Evolutionary conservation across 2,329 filamentous ascomycete species (phyloP), one percentile per base, ranked within the genome.

Genomic region (Ophiostoma ips): DNA sequence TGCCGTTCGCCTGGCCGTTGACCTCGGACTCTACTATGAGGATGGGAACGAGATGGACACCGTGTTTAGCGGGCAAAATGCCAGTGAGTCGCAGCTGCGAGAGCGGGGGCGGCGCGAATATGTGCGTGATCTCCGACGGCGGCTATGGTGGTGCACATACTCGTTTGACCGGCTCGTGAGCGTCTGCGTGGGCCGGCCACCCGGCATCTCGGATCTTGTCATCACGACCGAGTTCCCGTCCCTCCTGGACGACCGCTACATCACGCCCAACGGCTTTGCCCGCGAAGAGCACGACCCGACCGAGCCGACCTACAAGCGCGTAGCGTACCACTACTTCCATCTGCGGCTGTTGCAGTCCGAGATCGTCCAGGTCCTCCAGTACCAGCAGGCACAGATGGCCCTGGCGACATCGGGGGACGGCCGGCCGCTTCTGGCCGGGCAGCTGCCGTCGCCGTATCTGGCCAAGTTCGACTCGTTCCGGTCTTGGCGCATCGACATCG

Each of bases 71-170:
- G 77, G 79, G 24, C 71, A 84, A 41, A 72, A 77, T 8, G 15
- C 10, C 24, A 71, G 72, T 9, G 59, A 64, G 55, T 57, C 62
- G 15, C 60, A 70, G 9, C 67, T 68, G 46, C 57, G 66, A 60
- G 72, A 64, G 73, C 84, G 70, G 65, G 82, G 64, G 71, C 76
- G 84, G 46, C 76, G 86, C 51, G 79, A 94, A 64, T 95, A 87
- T 75, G 75, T 87, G 36, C 80, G 90, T 49, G 92, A 96, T 63
- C 75, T 95, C 55, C 80, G 88, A 48, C 76, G 90, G 51, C 77
- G 90, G 31, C 71, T 96, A 13, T 96, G 89, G 88, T 96, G 92
- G 90, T 95, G 88, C 67, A 89, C 89, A 2, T 96, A 96, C 66
- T 90, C 87, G 5, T 79, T 96, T 50, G 90, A 96, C 65, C 79